Evolutionary conservation across 2,329 filamentous ascomycete species (phyloP).

Genomic region (Dactylellina haptotyla): DNA sequence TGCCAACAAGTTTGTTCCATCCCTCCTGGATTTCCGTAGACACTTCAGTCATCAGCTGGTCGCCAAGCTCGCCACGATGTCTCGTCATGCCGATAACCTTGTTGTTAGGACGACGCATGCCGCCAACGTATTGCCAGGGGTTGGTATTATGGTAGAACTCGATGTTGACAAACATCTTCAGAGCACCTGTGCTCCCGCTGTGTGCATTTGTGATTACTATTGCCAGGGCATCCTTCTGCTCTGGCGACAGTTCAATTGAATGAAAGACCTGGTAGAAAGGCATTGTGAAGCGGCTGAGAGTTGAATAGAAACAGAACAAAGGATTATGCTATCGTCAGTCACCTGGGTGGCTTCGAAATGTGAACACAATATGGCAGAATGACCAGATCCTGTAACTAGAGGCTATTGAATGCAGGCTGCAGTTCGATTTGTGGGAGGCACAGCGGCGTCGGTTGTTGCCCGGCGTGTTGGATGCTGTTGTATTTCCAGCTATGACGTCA

Average conservation of each 20-base stretch:
- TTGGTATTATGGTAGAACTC: conserved; percentile 51
- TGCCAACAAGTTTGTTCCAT: conserved; percentile 44
- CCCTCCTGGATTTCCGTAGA: conserved; percentile 28
- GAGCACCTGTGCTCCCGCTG: conserved; percentile 32
- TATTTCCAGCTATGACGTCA: conserved; percentile 1
- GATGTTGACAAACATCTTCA: conserved; percentile 43
- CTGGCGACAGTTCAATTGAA: conserved; percentile 28
- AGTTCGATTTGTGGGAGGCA: not conserved
- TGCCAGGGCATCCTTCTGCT: conserved; percentile 44
- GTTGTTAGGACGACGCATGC: conserved; percentile 40
- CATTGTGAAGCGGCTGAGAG: conserved; percentile 16
- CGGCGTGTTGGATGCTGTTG: not conserved
- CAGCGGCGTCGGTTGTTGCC: too few species aligned
- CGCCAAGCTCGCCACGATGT: conserved; percentile 32
- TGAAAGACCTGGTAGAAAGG: conserved; percentile 49
- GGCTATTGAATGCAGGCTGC: too few species aligned
- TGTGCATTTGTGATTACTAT: conserved; percentile 32
- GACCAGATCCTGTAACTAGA: too few species aligned
- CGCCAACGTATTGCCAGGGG: conserved; percentile 44
- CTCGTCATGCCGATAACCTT: conserved; percentile 34
- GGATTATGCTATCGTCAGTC: not conserved
- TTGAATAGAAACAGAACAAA: not conserved
- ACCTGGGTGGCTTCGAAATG: not conserved
- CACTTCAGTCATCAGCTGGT: conserved; percentile 43
- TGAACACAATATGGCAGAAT: too few species aligned